Evolutionary conservation across 2,329 filamentous ascomycete species (phyloP).

Genomic region (Cercospora beticola): DNA sequence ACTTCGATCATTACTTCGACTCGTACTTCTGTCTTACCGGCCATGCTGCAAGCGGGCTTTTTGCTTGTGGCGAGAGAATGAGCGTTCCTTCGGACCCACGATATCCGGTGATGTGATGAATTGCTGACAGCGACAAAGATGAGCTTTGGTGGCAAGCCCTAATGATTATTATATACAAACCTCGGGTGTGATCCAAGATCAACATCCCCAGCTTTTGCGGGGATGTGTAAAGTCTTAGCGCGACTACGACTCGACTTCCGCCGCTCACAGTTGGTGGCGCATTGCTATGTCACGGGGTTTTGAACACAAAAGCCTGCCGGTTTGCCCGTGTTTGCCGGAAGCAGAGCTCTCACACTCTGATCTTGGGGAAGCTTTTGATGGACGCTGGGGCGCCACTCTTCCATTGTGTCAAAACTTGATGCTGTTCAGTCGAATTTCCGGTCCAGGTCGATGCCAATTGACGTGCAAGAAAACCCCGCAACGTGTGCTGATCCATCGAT

Average conservation of each 20-base stretch:
- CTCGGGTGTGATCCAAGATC: not conserved
- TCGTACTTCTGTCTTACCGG: conserved; percentile 1
- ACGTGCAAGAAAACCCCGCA: not conserved
- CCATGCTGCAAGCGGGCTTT: not conserved
- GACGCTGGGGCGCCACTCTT: not conserved
- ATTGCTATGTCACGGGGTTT: not conserved
- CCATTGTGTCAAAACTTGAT: not conserved
- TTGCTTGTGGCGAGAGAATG: not conserved
- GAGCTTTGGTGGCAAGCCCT: not conserved
- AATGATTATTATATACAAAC: not conserved
- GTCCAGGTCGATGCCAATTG: not conserved
- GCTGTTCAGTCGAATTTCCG: not conserved
- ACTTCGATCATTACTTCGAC: not conserved
- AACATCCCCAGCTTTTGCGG: not conserved
- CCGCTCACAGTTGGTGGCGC: not conserved
- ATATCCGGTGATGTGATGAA: not conserved
- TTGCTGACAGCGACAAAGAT: not conserved
- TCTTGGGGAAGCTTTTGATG: not conserved
- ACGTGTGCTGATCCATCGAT: not conserved
- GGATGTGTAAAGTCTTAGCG: not conserved
- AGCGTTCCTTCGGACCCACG: not conserved
- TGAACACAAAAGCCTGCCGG: not conserved
- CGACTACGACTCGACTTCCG: not conserved
- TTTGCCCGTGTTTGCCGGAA: conserved; percentile 3
- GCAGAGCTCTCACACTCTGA: not conserved